These are phyloP conservation scores for Cyberlindnera maclurae DNA, from an alignment of 805 yeast species.

Conservation along the genomic window DNA sequence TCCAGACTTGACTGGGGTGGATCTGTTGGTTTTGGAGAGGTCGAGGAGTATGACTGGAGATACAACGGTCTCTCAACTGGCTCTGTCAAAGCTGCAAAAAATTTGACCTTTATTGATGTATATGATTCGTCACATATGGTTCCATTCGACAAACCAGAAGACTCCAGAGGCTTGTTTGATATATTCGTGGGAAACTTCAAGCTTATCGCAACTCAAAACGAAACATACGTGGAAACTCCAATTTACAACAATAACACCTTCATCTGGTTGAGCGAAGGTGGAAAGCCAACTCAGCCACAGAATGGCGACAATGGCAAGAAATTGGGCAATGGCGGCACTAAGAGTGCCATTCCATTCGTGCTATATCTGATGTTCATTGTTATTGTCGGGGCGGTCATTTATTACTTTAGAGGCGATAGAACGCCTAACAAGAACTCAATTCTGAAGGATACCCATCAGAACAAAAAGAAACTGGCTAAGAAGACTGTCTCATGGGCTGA, in stretches of 20 bases:
- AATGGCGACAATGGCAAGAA: constrained; percentile 1
- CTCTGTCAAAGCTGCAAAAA: constrained; percentile 47
- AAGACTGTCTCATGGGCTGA: constrained; percentile 35
- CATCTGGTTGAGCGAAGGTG: constrained; percentile 7
- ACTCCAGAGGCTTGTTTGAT: constrained; percentile 66
- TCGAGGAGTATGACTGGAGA: constrained; percentile 36
- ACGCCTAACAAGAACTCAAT: constrained; percentile 16
- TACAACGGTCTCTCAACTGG: constrained; percentile 39
- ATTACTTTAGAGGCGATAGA: constrained; percentile 14
- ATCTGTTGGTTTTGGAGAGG: constrained; percentile 26
- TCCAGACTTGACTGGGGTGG: constrained; percentile 61
- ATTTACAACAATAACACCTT: constrained; percentile 9
- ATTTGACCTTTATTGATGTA: constrained; percentile 69
- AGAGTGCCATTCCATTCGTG: constrained; percentile 20
- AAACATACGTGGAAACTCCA: constrained; percentile 21
- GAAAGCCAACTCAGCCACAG: background rate
- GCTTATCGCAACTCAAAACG: constrained; percentile 10
- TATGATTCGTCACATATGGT: constrained; percentile 89
- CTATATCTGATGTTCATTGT: constrained; percentile 17
- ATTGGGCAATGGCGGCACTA: constrained; percentile 5
- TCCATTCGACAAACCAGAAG: constrained; percentile 70
- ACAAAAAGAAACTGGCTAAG: constrained; percentile 9
- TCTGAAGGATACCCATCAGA: constrained; percentile 10
- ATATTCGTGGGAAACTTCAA: constrained; percentile 24
- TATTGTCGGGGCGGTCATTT: constrained; percentile 14